Evolutionary conservation across 306 rosid genomes (phyloP).

Genomic region (Geum urbanum): DNA sequence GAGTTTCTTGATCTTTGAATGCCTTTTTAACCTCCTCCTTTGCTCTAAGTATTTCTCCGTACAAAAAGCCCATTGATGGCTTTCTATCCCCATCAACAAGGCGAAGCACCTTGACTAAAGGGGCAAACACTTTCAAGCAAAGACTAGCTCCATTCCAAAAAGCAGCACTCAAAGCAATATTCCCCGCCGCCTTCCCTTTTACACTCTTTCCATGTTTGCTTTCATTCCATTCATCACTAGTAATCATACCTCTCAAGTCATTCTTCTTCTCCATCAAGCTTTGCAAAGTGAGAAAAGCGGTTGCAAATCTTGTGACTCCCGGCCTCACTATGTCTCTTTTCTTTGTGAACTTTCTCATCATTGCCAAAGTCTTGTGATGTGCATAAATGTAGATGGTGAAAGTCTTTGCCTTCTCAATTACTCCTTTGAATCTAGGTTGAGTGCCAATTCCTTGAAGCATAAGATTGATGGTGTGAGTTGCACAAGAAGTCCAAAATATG

Average conservation of each 20-base stretch:
- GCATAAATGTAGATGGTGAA: too few species aligned
- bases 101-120: neutral
- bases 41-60: neutral
- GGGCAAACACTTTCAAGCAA: constrained; percentile 1
- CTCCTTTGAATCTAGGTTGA: neutral
- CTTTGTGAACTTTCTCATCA: too few species aligned
- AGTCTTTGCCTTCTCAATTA: constrained; percentile 4
- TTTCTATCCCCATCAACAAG: neutral
- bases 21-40: neutral
- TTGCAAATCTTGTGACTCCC: too few species aligned
- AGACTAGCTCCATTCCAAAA: neutral
- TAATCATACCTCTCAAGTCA: too few species aligned
- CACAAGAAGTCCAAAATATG: neutral
- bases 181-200: too few species aligned
- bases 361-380: too few species aligned
- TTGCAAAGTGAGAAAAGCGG: too few species aligned
- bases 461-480: neutral
- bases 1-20: neutral
- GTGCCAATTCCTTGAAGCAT: constrained; percentile 3
- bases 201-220: too few species aligned
- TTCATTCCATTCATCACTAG: too few species aligned
- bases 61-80: neutral
- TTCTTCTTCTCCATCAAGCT: too few species aligned
- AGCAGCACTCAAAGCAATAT: too few species aligned
- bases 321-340: too few species aligned